Base-by-base conservation (phyloP, 257 asterid genomes). In the Ilex asprella region DNA sequence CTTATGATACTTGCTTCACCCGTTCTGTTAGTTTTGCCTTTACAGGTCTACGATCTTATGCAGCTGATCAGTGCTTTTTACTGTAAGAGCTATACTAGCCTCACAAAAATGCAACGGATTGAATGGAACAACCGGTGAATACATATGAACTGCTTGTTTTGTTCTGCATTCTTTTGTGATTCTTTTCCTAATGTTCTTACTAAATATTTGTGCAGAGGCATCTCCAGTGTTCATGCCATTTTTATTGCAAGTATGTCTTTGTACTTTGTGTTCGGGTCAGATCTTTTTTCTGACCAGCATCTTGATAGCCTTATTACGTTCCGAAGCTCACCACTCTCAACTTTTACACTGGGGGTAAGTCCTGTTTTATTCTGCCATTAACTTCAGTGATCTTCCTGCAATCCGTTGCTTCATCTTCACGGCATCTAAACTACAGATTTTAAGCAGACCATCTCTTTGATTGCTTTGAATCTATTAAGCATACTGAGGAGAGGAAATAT, bases 101-200 rank as follows among this genome's bases (percentile, higher is more conserved):
- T 92, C 39, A 86, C 96, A 39, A 92, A 89, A 75, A 75, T 86
- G 73, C 93, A 89, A 70, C 78, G 81, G 78, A 76, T 65, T 39
- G 96, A 92, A 73, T 92, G 99, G 99, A 89, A 86, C 78, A 86
- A 92, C 70, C 93, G 99, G 99, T 92, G 68, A 82, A 63, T 47
- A 70, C 30, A 60, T 32, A 29, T 65, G 39, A 31, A 53, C 58
- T 31, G 39, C 62, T 53, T 58, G 27, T 52, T 53, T 47, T 65
- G 43, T 49, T 65, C 39, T 62, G 11, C 64, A 1, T 43, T 46
- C 27, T 39, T 29, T 30, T 47, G 66, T 75, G 70, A 67, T 30
- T 55, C 47, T 35, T 66, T 58, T 53, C 63, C 76, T 79, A 72
- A 83, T 43, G 5, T 29, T 77, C 63, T 64, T 62, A 58, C 3